Conservation (phyloP, 371 early-diverging fungal genomes). For the Apophysomyces sp. region DNA sequence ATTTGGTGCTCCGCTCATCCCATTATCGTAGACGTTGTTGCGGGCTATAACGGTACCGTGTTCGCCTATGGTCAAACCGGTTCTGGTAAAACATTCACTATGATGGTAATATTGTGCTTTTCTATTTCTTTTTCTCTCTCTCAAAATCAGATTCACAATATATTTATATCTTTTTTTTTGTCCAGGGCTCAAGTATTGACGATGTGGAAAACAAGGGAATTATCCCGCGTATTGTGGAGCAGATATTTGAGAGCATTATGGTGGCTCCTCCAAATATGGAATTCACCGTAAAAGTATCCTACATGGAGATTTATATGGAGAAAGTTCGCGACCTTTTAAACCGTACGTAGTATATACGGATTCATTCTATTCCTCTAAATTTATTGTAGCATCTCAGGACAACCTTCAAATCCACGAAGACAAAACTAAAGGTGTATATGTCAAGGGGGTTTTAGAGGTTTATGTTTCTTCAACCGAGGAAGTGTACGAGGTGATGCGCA, state of each 20-base stretch:
- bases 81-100: constrained; percentile 95
- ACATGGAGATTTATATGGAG: constrained; percentile 99
- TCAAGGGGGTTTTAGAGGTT: constrained; percentile 88
- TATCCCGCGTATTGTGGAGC: constrained; percentile 87
- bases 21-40: constrained; percentile 17
- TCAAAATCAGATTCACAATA: not conserved
- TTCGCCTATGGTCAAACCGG: constrained; percentile 97
- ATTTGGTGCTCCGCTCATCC: constrained; percentile 1
- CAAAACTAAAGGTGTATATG: constrained; percentile 85
- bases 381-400: constrained; percentile 62
- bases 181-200: constrained; percentile 86
- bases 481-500: constrained; percentile 88
- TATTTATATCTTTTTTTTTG: constrained; percentile 4
- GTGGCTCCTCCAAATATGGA: constrained; percentile 81
- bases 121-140: not conserved
- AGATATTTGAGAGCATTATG: constrained; percentile 79
- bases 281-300: constrained; percentile 87
- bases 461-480: constrained; percentile 87
- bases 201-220: constrained; percentile 80
- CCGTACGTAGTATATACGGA: constrained; percentile 43
- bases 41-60: constrained; percentile 88
- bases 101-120: constrained; percentile 70
- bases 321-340: constrained; percentile 91
- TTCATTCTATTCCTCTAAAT: not conserved
- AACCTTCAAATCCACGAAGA: constrained; percentile 93